Percentiles rank a stretch among this genome's conserved stretches.
Evolutionary conservation across 2,329 filamentous ascomycete genomes (phyloP).

Genomic region (Fusarium mexicanum): DNA sequence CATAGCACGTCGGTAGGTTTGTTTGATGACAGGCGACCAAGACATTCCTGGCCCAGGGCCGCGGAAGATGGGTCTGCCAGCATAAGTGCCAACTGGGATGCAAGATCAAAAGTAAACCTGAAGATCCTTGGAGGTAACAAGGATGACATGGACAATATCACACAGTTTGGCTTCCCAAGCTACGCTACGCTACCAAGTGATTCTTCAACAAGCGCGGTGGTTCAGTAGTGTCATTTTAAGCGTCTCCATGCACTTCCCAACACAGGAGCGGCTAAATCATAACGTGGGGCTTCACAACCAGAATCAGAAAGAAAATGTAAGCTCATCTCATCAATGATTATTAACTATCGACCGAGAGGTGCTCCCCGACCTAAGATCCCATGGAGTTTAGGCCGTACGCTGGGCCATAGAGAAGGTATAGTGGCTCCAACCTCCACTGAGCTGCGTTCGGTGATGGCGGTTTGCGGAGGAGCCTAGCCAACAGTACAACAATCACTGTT

Average conservation of each 20-base stretch:
- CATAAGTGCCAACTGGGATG: constrained; percentile 17
- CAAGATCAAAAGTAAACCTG: constrained; percentile 17
- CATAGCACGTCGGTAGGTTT: neutral
- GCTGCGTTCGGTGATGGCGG: constrained; percentile 20
- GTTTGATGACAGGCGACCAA: constrained; percentile 24
- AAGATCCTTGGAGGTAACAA: constrained; percentile 1
- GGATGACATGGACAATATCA: neutral
- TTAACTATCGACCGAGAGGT: neutral
- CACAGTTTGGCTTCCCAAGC: neutral
- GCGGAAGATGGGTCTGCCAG: constrained; percentile 6
- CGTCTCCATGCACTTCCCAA: constrained; percentile 10
- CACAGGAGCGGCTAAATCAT: neutral
- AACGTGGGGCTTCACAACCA: neutral
- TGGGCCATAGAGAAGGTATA: constrained; percentile 1
- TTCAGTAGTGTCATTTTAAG: constrained; percentile 6
- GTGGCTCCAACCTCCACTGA: constrained; percentile 16
- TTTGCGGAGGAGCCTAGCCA: constrained; percentile 13
- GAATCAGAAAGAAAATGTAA: neutral
- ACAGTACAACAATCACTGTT: constrained; percentile 5
- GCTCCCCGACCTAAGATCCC: neutral
- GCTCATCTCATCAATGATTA: neutral
- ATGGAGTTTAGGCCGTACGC: constrained; percentile 11
- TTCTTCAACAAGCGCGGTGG: constrained; percentile 3
- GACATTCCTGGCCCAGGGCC: constrained; percentile 24
- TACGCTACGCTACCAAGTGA: neutral